Base-by-base conservation (phyloP, 2,329 filamentous ascomycete species). In the Fusarium heterosporum region DNA sequence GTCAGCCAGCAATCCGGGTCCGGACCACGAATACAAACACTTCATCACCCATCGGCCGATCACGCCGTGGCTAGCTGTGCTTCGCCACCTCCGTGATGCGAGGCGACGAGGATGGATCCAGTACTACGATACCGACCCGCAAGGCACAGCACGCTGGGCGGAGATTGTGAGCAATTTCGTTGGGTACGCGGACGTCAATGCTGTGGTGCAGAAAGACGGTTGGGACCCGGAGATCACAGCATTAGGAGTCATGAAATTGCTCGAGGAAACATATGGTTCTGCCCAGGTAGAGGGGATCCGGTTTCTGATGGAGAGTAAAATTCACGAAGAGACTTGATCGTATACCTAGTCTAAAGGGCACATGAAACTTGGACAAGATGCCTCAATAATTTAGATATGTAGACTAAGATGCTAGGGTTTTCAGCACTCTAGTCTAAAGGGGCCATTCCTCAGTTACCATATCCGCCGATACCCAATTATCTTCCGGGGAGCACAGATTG, bases 1-100 rank as follows among this genome's bases (percentile, higher is more conserved):
- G 2, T 32, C 53, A 17, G 4, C 11, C 13, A 43, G 51, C 8
- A 59, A 60, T 6, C 43, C 54, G 0, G 56, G 30, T 2, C 56
- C 56, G 3, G 17, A 60, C 26, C 56, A 60, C 16, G 26, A 59
- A 6, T 60, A 60, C 26, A 51, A 59, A 4, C 56, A 60, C n/a
- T 60, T 60, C 19, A 49, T 32, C 12, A 60, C 53, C 1, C 53
- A 28, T 10, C 38, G 43, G 4, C 17, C 53, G 16, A 26, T 36
- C 12, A 60, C 43, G 8, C 19, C 54, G 1, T 60, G 56, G 56
- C 8, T 60, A 0, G 6, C 53, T 17, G 17, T 60, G 4, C 56
- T 60, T 32, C 56, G 53, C 25, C 56, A 60, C 13, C 29, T 59
- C 11, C 56, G 56, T 26, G 56, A 59, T 8, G 56, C 56, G 8